These are phyloP conservation scores for Termitomyces sp. DNA, from an alignment of 1,284 basidiomycete genomes.

Conservation along the genomic window DNA sequence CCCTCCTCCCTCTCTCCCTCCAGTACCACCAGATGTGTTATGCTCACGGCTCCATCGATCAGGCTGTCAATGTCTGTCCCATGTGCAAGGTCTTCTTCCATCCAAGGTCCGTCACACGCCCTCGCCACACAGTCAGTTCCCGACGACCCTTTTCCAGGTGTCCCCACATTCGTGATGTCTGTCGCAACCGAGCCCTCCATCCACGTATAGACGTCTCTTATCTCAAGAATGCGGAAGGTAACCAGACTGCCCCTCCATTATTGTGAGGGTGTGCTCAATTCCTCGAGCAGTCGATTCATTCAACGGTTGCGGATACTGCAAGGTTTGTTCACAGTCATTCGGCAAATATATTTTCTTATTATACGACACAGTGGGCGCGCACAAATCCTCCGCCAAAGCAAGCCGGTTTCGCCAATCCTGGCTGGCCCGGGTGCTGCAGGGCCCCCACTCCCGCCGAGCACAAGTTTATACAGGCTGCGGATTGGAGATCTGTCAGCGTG, in stretches of 20 bases:
- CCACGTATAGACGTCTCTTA: slow-evolving; percentile 70
- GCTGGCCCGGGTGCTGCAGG: slow-evolving; percentile 82
- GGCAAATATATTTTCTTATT: slow-evolving; percentile 14
- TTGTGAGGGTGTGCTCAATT: slow-evolving; percentile 12
- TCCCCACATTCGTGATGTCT: slow-evolving; percentile 68
- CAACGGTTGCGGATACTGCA: slow-evolving; percentile 82
- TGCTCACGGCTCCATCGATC: slow-evolving; percentile 59
- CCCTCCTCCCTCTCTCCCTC: slow-evolving; percentile 20
- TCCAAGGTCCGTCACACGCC: slow-evolving; percentile 40
- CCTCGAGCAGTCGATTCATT: slow-evolving; percentile 59
- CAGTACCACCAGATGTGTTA: slow-evolving; percentile 60
- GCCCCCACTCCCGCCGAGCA: slow-evolving; percentile 56
- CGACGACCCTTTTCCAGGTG: slow-evolving; percentile 43
- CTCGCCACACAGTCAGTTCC: slow-evolving; percentile 14
- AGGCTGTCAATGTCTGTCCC: slow-evolving; percentile 60
- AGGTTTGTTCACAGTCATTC: slow-evolving; percentile 42
- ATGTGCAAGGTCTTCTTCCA: slow-evolving; percentile 79
- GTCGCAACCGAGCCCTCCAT: slow-evolving; percentile 65
- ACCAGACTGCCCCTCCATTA: slow-evolving; percentile 23
- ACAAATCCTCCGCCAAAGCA: slow-evolving; percentile 48
- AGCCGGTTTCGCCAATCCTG: slow-evolving; percentile 58
- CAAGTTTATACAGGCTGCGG: slow-evolving; percentile 60
- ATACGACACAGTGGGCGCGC: slow-evolving; percentile 56
- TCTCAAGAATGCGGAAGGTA: slow-evolving; percentile 80
- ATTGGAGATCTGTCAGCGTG: slow-evolving; percentile 72